Evolutionary conservation across 768 basidiomycete species (phyloP).

Genomic region (Calocybe indica): DNA sequence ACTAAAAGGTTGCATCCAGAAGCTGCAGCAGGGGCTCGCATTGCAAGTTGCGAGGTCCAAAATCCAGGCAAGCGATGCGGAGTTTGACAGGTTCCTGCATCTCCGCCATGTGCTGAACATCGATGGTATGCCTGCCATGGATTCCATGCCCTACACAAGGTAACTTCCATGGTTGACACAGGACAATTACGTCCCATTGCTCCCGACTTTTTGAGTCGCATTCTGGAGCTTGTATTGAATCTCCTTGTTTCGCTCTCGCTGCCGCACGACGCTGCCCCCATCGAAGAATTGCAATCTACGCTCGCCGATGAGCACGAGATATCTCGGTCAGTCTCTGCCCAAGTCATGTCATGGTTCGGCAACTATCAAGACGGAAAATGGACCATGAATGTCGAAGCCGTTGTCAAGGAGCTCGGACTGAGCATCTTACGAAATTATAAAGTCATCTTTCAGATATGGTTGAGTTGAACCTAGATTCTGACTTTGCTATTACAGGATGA

Average conservation of each 20-base stretch:
- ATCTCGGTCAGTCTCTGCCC: conserved; percentile 48
- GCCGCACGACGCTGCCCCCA: conserved; percentile 42
- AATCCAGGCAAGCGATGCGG: conserved; percentile 80
- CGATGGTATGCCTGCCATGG: conserved; percentile 39
- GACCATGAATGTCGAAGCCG: conserved; percentile 54
- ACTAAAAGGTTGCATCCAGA: neutral
- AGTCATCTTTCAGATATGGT: conserved; percentile 16
- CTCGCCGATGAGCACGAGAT: conserved; percentile 75
- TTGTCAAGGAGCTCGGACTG: conserved; percentile 74
- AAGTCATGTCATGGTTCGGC: conserved; percentile 85
- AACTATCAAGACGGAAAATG: conserved; percentile 47
- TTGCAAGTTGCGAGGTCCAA: conserved; percentile 56
- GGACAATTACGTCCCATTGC: conserved; percentile 73
- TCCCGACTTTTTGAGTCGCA: conserved; percentile 53
- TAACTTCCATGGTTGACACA: conserved; percentile 16
- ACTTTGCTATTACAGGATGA: conserved; percentile 40
- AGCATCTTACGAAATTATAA: conserved; percentile 61
- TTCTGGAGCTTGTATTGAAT: conserved; percentile 74
- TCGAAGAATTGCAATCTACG: conserved; percentile 51
- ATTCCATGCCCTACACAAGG: neutral
- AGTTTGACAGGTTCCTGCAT: conserved; percentile 58
- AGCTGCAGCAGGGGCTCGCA: conserved; percentile 27
- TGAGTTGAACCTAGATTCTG: neutral
- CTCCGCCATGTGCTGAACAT: conserved; percentile 70
- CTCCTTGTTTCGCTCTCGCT: conserved; percentile 61